These are phyloP conservation scores for Fusarium pseudonygamai DNA, from an alignment of 2,329 filamentous ascomycete species.

Conservation along the genomic window DNA sequence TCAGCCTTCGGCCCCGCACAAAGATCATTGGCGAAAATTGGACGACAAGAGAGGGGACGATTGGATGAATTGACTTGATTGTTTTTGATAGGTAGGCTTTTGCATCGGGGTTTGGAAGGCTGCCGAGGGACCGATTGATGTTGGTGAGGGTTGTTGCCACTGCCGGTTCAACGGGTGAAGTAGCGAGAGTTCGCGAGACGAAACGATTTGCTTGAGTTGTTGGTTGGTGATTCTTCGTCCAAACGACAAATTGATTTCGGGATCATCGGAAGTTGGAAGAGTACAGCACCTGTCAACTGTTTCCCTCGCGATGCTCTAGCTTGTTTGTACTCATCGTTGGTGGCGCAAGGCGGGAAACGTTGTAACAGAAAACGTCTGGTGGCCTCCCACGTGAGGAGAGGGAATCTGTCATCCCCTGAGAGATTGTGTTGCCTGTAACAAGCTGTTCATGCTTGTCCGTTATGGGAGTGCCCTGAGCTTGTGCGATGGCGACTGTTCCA, in stretches of 20 bases:
- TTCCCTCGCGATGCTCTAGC: fast-evolving
- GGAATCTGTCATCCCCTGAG: fast-evolving
- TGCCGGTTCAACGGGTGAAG: background rate
- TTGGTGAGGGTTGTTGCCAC: conserved; percentile 2
- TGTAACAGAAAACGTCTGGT: background rate
- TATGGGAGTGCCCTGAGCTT: background rate
- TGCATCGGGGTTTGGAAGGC: background rate
- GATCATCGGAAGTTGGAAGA: no score
- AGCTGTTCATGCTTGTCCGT: background rate
- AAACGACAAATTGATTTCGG: background rate
- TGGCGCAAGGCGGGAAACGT: background rate
- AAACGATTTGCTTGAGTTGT: background rate
- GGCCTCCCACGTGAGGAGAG: no score
- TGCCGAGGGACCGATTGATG: background rate
- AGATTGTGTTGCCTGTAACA: no score
- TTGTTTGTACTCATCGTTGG: fast-evolving
- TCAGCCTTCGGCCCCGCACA: conserved; percentile 3
- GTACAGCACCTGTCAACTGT: background rate
- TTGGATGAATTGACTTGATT: background rate
- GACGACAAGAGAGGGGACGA: background rate
- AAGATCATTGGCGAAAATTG: background rate
- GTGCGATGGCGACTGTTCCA: background rate
- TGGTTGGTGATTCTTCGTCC: background rate
- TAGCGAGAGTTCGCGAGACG: background rate
- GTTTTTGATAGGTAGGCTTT: background rate